Evolutionary conservation across 768 basidiomycete genomes (phyloP).

Genomic region (Termitomyces bulborhizus): DNA sequence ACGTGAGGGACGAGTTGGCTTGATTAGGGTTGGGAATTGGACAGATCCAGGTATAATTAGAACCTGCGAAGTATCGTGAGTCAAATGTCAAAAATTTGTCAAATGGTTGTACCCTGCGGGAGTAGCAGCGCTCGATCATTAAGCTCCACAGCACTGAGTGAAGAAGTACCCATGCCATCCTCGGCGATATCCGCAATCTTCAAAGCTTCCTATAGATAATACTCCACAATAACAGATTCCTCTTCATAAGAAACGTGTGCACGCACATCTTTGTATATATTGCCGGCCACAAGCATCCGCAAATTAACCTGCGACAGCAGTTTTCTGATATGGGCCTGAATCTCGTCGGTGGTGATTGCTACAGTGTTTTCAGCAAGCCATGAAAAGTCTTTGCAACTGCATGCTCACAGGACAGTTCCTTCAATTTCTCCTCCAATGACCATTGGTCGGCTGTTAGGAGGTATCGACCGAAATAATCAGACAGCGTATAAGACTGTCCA

Average conservation of each 20-base stretch:
- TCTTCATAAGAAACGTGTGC: background rate
- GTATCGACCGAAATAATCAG: conserved; percentile 71
- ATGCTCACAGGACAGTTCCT: conserved; percentile 65
- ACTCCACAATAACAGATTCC: background rate
- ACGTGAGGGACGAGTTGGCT: conserved; percentile 80
- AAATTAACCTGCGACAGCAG: conserved; percentile 63
- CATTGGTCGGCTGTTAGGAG: conserved; percentile 67
- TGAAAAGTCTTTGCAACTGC: background rate
- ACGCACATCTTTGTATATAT: conserved; percentile 76
- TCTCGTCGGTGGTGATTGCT: conserved; percentile 71
- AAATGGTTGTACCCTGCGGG: conserved; percentile 47
- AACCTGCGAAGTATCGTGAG: conserved; percentile 37
- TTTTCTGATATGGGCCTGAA: conserved; percentile 53
- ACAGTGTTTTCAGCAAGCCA: background rate
- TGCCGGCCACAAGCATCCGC: conserved; percentile 75
- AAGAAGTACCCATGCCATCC: conserved; percentile 47
- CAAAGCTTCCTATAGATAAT: conserved; percentile 59
- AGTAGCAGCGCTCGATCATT: conserved; percentile 57
- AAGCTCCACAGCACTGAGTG: conserved; percentile 51
- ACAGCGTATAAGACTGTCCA: conserved; percentile 73
- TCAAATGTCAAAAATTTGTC: background rate
- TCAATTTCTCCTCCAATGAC: conserved; percentile 71
- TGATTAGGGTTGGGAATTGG: conserved; percentile 79
- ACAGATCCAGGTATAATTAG: conserved; percentile 60
- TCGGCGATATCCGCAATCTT: conserved; percentile 69